These are phyloP conservation scores for Rachicladosporium sp. DNA, from an alignment of 2,329 filamentous ascomycete species.

Conservation along the genomic window DNA sequence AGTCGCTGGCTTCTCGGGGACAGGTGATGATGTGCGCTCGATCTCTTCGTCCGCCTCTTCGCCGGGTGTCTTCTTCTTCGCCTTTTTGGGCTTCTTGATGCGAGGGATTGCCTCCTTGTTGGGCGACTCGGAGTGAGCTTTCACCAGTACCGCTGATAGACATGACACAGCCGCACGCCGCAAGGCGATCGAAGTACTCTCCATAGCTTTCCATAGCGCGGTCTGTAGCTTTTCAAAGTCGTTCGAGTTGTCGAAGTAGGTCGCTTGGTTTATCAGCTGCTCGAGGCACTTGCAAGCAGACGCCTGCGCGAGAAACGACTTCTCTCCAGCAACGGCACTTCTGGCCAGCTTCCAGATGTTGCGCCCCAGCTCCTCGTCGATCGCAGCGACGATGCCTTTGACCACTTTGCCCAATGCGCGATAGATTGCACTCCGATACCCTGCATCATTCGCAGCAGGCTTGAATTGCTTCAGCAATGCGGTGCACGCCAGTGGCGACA, in stretches of 20 bases:
- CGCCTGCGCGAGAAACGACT: slow-evolving; percentile 67
- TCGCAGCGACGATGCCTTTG: slow-evolving; percentile 59
- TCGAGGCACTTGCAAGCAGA: slow-evolving; percentile 70
- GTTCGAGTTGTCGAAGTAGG: slow-evolving; percentile 73
- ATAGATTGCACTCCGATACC: slow-evolving; percentile 68
- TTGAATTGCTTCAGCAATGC: slow-evolving; percentile 71
- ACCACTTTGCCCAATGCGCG: slow-evolving; percentile 63
- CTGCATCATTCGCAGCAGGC: slow-evolving; percentile 64
- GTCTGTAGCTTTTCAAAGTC: slow-evolving; percentile 85
- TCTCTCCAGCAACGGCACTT: slow-evolving; percentile 64
- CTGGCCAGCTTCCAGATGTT: slow-evolving; percentile 90
- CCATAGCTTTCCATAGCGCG: slow-evolving; percentile 74
- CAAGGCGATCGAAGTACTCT: slow-evolving; percentile 61
- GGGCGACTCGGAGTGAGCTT: slow-evolving; percentile 58
- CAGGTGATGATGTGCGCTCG: slow-evolving; percentile 59
- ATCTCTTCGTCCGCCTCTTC: slow-evolving; percentile 55
- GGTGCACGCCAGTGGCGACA: slow-evolving; percentile 63
- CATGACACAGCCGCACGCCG: slow-evolving; percentile 79
- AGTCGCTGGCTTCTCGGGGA: slow-evolving; percentile 58
- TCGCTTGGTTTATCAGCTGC: slow-evolving; percentile 56
- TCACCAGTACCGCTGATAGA: slow-evolving; percentile 70
- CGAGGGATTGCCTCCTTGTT: slow-evolving; percentile 41
- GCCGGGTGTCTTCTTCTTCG: slow-evolving; percentile 53
- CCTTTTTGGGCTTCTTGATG: slow-evolving; percentile 59
- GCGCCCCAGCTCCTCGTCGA: slow-evolving; percentile 75